Base-by-base conservation (phyloP, 495 filamentous ascomycete species). In the Talaromyces thailandensis region DNA sequence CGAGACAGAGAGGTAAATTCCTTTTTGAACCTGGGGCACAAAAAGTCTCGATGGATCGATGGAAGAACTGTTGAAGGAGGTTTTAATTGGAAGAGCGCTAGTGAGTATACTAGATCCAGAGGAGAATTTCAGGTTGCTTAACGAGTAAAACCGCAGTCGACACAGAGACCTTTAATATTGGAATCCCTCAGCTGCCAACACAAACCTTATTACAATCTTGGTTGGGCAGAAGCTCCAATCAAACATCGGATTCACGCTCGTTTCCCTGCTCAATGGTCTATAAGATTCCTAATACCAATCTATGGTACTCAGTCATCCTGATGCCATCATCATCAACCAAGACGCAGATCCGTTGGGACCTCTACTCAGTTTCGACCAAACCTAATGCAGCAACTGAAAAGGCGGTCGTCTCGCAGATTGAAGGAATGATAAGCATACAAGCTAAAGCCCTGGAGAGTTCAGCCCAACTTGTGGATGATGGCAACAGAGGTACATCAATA, bases 61-160 rank as follows among this genome's bases (percentile, higher is more conserved):
- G 79, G 78, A 25, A 71, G 70, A 60, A 75, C 68, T 3, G 35
- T 78, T 2, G 65, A 75, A 9, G 75, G 75, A 5, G 35, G 56
- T 0, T 81, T 82, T 29, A 81, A 82, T 58, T 82, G 79, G 80
- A 81, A 81, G 56, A 16, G 68, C 16, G 67, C 64, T 6, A 26
- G 75, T 76, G 57, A 60, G 66, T 66, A 31, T 14, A 6, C 6
- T 18, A 18, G 2, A n/a, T 37, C 29, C n/a, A 28, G 1, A 9
- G 18, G 24, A 16, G 28, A 12, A 1, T 28, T 26, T 2, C 7
- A 9, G 24, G 11, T 28, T 28, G 11, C 6, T 14, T 25, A 16
- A 55, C 23, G 26, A 14, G n/a, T 28, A 2, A 62, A 29, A 51
- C 7, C 1, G 9, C 24, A 37, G 58, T 48, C n/a, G 24, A 64